A percentile compares a stretch with the other conserved stretches of the same genome.
Conservation (phyloP, 73 alveolate genomes). For the Stentor coeruleus region DNA sequence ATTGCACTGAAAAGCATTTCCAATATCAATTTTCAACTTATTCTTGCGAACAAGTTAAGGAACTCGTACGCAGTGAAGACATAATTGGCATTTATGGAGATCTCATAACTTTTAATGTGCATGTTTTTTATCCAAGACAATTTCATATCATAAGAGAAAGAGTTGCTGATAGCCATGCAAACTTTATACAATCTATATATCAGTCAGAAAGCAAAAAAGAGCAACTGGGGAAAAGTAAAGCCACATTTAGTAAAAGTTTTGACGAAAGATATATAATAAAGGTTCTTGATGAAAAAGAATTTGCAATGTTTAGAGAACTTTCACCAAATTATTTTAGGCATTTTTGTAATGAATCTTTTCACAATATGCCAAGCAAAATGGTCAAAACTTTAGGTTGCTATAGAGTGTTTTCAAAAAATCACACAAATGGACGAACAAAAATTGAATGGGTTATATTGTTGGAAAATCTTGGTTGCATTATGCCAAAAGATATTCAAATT, state of each 20-base stretch:
- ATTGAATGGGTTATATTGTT: slow-evolving; percentile 8
- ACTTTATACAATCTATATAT: background rate
- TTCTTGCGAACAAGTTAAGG: background rate
- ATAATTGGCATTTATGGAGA: background rate
- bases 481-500: background rate
- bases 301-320: slow-evolving; percentile 46
- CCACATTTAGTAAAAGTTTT: slow-evolving; percentile 30
- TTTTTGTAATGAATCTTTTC: slow-evolving; percentile 44
- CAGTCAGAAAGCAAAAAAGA: background rate
- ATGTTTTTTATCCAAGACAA: background rate
- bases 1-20: background rate
- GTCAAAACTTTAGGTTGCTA: slow-evolving; percentile 40
- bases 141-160: background rate
- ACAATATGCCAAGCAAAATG: slow-evolving; percentile 34
- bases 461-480: background rate
- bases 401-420: slow-evolving; percentile 29
- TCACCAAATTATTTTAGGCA: slow-evolving; percentile 51
- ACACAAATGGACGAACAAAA: background rate
- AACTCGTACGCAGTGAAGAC: background rate
- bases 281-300: slow-evolving; percentile 42
- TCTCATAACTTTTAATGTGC: background rate
- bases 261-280: slow-evolving; percentile 35
- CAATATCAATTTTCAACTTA: background rate
- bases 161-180: background rate
- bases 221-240: slow-evolving; percentile 46